Conservation (phyloP, 768 basidiomycete species). For the Krasilnikovozyma curviuscula region DNA sequence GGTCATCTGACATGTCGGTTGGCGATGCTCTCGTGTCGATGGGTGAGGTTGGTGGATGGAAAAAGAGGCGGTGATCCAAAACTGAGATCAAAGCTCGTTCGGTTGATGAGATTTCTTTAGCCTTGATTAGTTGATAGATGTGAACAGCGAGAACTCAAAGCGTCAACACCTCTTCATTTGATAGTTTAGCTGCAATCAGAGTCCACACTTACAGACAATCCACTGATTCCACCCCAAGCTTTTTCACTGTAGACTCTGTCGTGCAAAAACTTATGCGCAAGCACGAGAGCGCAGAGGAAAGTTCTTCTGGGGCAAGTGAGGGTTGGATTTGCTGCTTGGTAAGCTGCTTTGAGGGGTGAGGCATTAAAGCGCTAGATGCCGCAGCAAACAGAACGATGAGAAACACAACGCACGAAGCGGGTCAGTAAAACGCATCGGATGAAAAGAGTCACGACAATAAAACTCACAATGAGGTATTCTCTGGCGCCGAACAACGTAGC, state of each 20-base stretch:
- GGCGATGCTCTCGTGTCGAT: too few relatives aligned
- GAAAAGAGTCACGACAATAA: background rate
- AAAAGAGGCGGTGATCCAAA: too few relatives aligned
- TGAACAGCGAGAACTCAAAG: too few relatives aligned
- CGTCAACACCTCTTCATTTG: too few relatives aligned
- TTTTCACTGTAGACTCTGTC: conserved; percentile 84
- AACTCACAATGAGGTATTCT: background rate
- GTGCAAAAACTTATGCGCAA: conserved; percentile 81
- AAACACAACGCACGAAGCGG: background rate
- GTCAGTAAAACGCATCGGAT: background rate
- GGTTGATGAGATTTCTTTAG: too few relatives aligned
- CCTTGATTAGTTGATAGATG: too few relatives aligned
- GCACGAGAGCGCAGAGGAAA: conserved; percentile 69
- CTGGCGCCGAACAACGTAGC: conserved; percentile 61
- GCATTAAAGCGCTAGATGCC: conserved; percentile 2
- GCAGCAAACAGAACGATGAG: background rate
- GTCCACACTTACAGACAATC: conserved; percentile 48
- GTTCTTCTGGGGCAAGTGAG: conserved; percentile 70
- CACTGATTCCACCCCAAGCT: conserved; percentile 88
- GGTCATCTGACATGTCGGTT: too few relatives aligned
- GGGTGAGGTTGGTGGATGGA: too few relatives aligned
- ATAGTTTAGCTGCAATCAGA: too few relatives aligned
- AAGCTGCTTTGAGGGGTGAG: background rate
- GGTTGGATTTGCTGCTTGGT: background rate
- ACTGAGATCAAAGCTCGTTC: too few relatives aligned